Percentiles rank a stretch among this genome's conserved stretches.
These are phyloP conservation scores for Aspergillus sp. DNA, from an alignment of 2,329 filamentous ascomycete species.

Conservation along the genomic window DNA sequence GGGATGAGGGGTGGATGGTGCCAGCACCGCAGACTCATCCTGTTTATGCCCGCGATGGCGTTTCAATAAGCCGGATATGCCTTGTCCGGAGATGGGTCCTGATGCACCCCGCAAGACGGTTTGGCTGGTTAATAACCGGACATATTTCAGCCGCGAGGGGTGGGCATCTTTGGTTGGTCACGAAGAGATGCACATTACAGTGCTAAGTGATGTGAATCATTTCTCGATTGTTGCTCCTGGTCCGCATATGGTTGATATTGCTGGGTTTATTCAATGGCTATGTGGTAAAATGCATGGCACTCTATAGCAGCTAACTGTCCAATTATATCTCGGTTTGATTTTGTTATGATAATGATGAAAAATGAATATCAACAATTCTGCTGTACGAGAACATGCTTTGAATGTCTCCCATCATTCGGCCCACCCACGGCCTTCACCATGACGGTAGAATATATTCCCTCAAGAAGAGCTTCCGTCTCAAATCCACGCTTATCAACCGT, in stretches of 20 bases:
- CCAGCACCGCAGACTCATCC: too few species aligned
- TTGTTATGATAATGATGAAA: too few species aligned
- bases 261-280: too few species aligned
- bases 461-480: conserved; percentile 4
- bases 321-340: too few species aligned
- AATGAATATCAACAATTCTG: conserved; percentile 8
- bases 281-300: too few species aligned
- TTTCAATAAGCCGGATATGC: conserved; percentile 35
- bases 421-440: conserved; percentile 15
- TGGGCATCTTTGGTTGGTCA: conserved; percentile 39
- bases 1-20: too few species aligned
- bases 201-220: conserved; percentile 25
- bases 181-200: conserved; percentile 26
- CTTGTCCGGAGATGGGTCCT: conserved; percentile 26
- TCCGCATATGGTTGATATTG: too few species aligned
- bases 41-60: conserved; percentile 43
- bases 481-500: conserved; percentile 4
- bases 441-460: conserved; percentile 3
- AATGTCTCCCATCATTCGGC: conserved; percentile 11
- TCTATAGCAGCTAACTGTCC: too few species aligned
- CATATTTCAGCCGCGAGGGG: conserved; percentile 41
- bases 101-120: conserved; percentile 42
- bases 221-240: conserved; percentile 18
- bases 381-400: conserved; percentile 8
- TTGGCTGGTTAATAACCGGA: conserved; percentile 42